Percentiles rank a stretch among this genome's conserved stretches.
phyloP scores from a whole-genome alignment of 1,284 basidiomycete genomes.

The Pascua guehoae region DNA sequence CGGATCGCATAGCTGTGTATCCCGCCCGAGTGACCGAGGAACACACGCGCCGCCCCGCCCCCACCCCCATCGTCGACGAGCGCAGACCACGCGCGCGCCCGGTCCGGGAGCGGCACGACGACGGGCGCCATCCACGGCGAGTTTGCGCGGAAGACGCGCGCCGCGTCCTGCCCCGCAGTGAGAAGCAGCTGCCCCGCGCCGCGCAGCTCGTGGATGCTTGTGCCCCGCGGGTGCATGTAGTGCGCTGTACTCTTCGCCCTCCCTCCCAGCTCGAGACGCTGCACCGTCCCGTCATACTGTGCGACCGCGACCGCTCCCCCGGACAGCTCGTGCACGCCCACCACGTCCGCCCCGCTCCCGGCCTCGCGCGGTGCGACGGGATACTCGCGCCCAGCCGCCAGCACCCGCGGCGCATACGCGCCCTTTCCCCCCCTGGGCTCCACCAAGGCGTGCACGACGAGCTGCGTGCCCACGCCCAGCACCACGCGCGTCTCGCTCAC shows the following conservation, averaged over 20 bases:
- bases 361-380: constrained; percentile 14
- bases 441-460: constrained; percentile 34
- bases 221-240: constrained; percentile 13
- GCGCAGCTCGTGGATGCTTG: constrained; percentile 13
- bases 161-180: constrained; percentile 20
- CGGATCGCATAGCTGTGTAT: constrained; percentile 1
- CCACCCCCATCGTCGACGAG: constrained; percentile 10
- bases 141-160: constrained; percentile 26
- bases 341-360: constrained; percentile 33
- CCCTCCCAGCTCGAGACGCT: constrained; percentile 19
- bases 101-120: constrained; percentile 16
- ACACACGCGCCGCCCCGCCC: not conserved
- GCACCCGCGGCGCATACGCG: not conserved
- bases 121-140: constrained; percentile 36
- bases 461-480: constrained; percentile 30
- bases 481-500: constrained; percentile 24
- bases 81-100: constrained; percentile 37
- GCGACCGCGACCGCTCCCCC: constrained; percentile 23
- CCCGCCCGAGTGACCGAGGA: constrained; percentile 11
- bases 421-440: not conserved
- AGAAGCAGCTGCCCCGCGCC: constrained; percentile 22
- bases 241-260: constrained; percentile 9
- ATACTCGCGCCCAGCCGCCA: constrained; percentile 16
- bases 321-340: constrained; percentile 28
- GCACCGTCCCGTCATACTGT: constrained; percentile 40